Evolutionary conservation across 768 basidiomycete species (phyloP), one percentile per base, ranked within the genome.

Genomic region (Podaxis mareebaensis): DNA sequence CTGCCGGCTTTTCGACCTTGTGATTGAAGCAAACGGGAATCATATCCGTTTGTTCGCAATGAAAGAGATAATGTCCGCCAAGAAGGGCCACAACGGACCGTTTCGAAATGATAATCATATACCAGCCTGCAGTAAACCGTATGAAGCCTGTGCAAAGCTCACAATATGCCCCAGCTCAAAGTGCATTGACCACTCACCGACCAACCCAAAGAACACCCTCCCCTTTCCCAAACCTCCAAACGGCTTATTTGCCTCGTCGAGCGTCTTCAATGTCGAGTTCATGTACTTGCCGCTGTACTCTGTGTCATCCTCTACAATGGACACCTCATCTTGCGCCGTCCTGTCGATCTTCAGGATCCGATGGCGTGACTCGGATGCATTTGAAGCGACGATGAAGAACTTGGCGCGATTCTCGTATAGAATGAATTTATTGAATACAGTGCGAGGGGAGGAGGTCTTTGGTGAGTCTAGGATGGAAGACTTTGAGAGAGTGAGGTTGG

Each of bases 1-100:
- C 95, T 0, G 91, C 81, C 0, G 90, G 90, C 67, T 91, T 91
- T 51, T 97, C 96, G 20, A 94, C 75, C 76, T 90, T 95, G 76
- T 90, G 93, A 64, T 86, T 91, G 69, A 84, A 84, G 17, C 85
- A 84, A 28, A 98, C 80, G 2, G 92, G 87, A 13, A 94, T 76
- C 38, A 96, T 88, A 38, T 95, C 91, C 1, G 95, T 92, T 68
- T 84, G 89, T 71, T 99, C 97, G 77, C 93, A 96, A 69, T 99
- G 97, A 70, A 96, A 99, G 44, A 99, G 80, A 70, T 97, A 97
- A 72, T 98, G 95, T 0, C 96, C 96, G 6, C 96, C 97, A 8
- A 99, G 79, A 4, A 99, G 83, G 0, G 95, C 95, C 44, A 99
- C 96, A 6, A 95, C 91, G 7, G 93, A 91, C 46, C 95, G 87